Evolutionary conservation across 805 yeast species (phyloP).

Genomic region (Myxozyma geophila): DNA sequence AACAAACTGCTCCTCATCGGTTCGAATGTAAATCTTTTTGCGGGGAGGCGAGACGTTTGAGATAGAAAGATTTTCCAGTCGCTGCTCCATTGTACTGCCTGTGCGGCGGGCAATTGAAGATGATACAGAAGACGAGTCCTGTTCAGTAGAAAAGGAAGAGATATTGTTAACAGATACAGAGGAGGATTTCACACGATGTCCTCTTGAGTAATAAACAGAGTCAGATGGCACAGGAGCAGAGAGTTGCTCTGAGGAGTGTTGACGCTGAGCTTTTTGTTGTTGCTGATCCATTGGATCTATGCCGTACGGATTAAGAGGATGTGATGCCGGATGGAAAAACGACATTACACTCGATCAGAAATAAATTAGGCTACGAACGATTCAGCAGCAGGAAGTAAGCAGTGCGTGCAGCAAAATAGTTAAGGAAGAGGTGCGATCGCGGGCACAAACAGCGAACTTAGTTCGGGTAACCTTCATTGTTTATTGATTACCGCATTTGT

Average conservation of each 20-base stretch:
- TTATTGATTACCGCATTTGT: too few relatives aligned
- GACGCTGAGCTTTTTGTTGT: neutral
- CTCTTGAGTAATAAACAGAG: neutral
- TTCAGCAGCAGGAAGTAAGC: neutral
- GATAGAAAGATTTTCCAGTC: neutral
- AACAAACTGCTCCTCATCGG: conserved; percentile 34
- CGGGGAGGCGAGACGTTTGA: conserved; percentile 8
- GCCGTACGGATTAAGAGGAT: conserved; percentile 32
- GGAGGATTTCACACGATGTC: neutral
- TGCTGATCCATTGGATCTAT: conserved; percentile 9
- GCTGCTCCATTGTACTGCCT: neutral
- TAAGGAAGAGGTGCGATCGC: neutral
- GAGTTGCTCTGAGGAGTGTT: neutral
- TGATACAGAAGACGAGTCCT: neutral
- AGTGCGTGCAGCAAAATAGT: neutral
- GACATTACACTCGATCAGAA: conserved; percentile 15
- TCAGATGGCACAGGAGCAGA: neutral
- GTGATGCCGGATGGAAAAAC: conserved; percentile 31
- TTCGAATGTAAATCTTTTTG: conserved; percentile 30
- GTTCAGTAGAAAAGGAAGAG: neutral
- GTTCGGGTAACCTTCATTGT: too few relatives aligned
- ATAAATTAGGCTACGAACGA: neutral
- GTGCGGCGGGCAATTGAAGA: neutral
- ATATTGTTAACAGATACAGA: neutral
- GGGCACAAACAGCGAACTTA: too few relatives aligned